phyloP scores from a whole-genome alignment of 129 eudicot genomes.

The Chrysanthemum lavandulifolium region DNA sequence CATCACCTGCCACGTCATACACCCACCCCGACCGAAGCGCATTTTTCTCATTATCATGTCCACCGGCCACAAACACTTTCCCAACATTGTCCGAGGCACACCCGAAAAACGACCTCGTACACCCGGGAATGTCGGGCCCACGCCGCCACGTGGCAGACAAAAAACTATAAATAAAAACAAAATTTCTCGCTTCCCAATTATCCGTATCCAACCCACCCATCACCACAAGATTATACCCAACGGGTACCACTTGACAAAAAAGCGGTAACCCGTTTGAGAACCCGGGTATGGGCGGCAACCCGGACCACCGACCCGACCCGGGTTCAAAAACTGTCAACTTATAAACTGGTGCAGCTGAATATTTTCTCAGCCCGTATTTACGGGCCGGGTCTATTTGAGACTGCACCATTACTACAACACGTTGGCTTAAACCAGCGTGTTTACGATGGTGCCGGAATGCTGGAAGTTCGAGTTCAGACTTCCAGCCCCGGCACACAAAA shows the following conservation, averaged over 20 bases:
- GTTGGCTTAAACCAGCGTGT: constrained; percentile 31
- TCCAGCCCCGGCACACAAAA: constrained; percentile 58
- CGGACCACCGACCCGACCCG: constrained; percentile 50
- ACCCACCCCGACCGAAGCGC: constrained; percentile 63
- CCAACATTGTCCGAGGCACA: constrained; percentile 63
- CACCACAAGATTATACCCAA: constrained; percentile 61
- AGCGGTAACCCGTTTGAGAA: constrained; percentile 56
- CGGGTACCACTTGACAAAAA: constrained; percentile 67
- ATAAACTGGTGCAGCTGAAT: constrained; percentile 39
- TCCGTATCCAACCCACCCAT: constrained; percentile 84
- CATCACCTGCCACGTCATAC: constrained; percentile 58
- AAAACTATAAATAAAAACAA: constrained; percentile 57
- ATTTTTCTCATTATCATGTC: constrained; percentile 73
- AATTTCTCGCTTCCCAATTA: constrained; percentile 53
- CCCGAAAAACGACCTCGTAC: constrained; percentile 63
- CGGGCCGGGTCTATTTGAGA: constrained; percentile 36
- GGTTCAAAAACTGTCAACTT: constrained; percentile 62
- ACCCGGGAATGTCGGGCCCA: constrained; percentile 78
- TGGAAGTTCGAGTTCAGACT: constrained; percentile 34
- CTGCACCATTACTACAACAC: constrained; percentile 55
- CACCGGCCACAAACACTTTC: constrained; percentile 83
- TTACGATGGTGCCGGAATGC: constrained; percentile 42
- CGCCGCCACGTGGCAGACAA: constrained; percentile 72
- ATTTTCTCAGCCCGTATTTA: constrained; percentile 31
- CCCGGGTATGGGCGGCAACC: constrained; percentile 56